Conservation (phyloP, 495 filamentous ascomycete species). For the Tirmania nivea region DNA sequence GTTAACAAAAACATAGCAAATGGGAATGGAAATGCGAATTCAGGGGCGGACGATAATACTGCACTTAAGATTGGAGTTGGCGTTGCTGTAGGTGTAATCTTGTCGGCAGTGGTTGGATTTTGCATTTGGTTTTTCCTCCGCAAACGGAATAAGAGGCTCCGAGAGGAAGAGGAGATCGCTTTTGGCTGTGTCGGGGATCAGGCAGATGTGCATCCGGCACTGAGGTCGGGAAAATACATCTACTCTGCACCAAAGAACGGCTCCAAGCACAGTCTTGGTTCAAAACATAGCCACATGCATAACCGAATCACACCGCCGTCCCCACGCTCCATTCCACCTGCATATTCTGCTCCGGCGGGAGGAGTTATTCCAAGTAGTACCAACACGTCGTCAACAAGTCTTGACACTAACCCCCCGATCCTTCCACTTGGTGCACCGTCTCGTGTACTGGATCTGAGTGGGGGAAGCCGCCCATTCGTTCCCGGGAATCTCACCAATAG, state of each 20-base stretch:
- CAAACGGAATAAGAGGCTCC: background rate
- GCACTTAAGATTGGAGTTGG: background rate
- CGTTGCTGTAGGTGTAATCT: background rate
- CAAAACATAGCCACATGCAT: background rate
- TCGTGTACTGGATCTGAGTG: background rate
- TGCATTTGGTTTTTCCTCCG: background rate
- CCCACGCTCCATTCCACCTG: background rate
- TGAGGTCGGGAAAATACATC: background rate
- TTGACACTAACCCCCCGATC: background rate
- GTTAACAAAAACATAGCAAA: no score
- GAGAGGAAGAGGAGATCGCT: background rate
- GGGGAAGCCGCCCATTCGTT: background rate
- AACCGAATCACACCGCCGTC: background rate
- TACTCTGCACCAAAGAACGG: background rate
- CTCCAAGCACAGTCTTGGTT: no score
- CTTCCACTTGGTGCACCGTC: background rate
- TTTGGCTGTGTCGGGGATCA: background rate
- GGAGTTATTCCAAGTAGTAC: background rate
- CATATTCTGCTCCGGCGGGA: background rate
- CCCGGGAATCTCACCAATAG: background rate
- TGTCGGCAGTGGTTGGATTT: background rate
- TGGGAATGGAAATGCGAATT: no score
- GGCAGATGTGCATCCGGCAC: background rate
- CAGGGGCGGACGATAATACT: background rate
- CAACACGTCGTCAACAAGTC: background rate